Evolutionary conservation across 139 green algal genomes (phyloP).

Genomic region (Micromonas pusilla): DNA sequence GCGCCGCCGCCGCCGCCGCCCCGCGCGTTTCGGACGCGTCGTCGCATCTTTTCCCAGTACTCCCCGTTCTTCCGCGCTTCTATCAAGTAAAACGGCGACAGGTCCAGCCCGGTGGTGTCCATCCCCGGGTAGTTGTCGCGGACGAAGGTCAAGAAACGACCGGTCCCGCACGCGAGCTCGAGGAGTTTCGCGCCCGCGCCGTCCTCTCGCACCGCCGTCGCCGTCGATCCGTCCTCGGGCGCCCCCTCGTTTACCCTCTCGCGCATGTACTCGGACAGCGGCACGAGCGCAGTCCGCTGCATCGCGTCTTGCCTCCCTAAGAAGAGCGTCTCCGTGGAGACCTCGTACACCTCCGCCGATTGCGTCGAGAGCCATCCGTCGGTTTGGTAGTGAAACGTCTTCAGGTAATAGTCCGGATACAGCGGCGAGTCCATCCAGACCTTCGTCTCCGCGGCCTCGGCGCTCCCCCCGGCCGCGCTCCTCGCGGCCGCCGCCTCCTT

Average conservation of each 20-base stretch:
- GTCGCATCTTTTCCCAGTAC: constrained; percentile 27
- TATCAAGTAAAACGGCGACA: constrained; percentile 76
- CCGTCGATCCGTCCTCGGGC: background rate
- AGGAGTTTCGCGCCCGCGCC: constrained; percentile 44
- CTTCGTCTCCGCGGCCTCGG: constrained; percentile 28
- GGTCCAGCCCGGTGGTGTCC: constrained; percentile 54
- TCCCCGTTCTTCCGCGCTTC: constrained; percentile 52
- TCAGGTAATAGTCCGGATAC: constrained; percentile 74
- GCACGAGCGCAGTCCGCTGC: constrained; percentile 59
- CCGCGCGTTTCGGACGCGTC: background rate
- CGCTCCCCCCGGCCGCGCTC: too few relatives aligned
- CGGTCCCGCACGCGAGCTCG: constrained; percentile 77
- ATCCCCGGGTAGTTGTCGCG: constrained; percentile 62
- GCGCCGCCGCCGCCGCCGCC: too few relatives aligned
- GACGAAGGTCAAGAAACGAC: constrained; percentile 75
- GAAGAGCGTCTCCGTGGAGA: constrained; percentile 78
- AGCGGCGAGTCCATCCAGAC: constrained; percentile 51
- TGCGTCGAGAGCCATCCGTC: constrained; percentile 70
- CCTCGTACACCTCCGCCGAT: constrained; percentile 68
- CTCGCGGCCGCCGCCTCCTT: constrained; percentile 17
- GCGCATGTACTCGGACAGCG: constrained; percentile 45
- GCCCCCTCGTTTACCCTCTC: background rate
- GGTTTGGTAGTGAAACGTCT: constrained; percentile 74
- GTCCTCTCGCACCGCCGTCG: background rate
- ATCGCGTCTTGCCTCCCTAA: constrained; percentile 80